These are phyloP conservation scores for Turritis glabra DNA, from an alignment of 345 rosid genomes.

Conservation along the genomic window DNA sequence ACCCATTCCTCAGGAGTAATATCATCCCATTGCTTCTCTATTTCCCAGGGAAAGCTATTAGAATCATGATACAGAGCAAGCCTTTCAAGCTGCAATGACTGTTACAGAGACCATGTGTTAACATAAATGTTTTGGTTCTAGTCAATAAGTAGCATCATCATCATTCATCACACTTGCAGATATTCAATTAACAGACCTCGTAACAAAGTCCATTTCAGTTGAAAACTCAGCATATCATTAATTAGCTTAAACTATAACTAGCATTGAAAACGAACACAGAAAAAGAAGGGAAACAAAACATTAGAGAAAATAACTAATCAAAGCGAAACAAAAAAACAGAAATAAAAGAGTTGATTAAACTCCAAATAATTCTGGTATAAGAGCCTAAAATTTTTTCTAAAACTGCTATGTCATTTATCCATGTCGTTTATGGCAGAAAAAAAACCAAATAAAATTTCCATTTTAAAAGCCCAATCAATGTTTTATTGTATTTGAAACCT, in stretches of 20 bases:
- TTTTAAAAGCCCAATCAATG: neutral
- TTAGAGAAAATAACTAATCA: conserved; percentile 3
- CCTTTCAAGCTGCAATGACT: conserved; percentile 96
- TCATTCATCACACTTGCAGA: conserved; percentile 15
- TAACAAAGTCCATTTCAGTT: conserved; percentile 1
- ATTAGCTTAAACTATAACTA: conserved; percentile 9
- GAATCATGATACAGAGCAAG: conserved; percentile 95
- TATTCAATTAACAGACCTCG: conserved; percentile 18
- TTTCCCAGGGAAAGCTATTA: conserved; percentile 77
- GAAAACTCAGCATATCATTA: neutral
- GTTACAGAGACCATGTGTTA: conserved; percentile 41
- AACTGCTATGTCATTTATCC: conserved; percentile 24
- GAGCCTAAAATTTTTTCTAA: neutral
- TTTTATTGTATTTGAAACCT: conserved; percentile 15
- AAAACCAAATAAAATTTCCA: neutral
- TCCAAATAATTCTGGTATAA: neutral
- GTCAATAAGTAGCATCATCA: conserved; percentile 22
- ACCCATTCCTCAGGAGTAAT: conserved; percentile 88
- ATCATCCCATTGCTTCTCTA: conserved; percentile 87
- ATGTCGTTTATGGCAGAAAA: neutral
- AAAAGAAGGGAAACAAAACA: neutral
- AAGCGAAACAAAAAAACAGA: conserved; percentile 15
- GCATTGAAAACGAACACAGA: conserved; percentile 14
- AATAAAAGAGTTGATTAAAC: neutral
- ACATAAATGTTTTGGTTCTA: conserved; percentile 14